These are phyloP conservation scores for Cyclotella baltica DNA, from an alignment of 108 stramenopile genomes.

Conservation along the genomic window DNA sequence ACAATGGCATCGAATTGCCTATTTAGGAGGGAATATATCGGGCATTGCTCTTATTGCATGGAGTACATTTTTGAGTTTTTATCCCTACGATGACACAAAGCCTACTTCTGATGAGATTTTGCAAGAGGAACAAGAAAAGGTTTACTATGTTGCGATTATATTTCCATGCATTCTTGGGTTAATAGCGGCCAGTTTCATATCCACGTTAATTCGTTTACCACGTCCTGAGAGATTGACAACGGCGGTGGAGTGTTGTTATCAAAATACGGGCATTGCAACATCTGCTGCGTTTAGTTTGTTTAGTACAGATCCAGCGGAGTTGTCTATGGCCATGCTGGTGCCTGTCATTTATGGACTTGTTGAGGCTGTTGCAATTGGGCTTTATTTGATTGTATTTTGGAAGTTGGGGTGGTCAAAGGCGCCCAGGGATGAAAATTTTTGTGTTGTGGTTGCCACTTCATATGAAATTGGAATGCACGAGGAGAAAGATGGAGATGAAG, in stretches of 20 bases:
- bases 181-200: constrained; percentile 8
- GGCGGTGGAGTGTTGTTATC: constrained; percentile 47
- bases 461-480: constrained; percentile 33
- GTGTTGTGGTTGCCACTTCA: constrained; percentile 35
- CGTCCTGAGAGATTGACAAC: constrained; percentile 34
- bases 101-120: constrained; percentile 21
- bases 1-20: constrained; percentile 26
- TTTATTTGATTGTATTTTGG: constrained; percentile 35
- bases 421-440: constrained; percentile 47
- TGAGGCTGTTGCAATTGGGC: constrained; percentile 32
- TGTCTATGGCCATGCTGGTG: constrained; percentile 33
- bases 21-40: constrained; percentile 29
- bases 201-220: constrained; percentile 10
- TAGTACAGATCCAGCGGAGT: constrained; percentile 4
- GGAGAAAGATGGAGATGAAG: constrained; percentile 20
- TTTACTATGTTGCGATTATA: constrained; percentile 24
- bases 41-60: constrained; percentile 37
- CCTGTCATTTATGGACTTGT: constrained; percentile 42
- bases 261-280: constrained; percentile 53
- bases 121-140: neutral
- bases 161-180: constrained; percentile 37
- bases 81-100: neutral
- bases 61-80: constrained; percentile 37
- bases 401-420: constrained; percentile 53
- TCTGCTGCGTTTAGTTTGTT: constrained; percentile 42